Percentiles rank a stretch among this genome's conserved stretches.
Evolutionary conservation across 2,329 filamentous ascomycete species (phyloP).

Genomic region (Dothiorella sarmentorum): DNA sequence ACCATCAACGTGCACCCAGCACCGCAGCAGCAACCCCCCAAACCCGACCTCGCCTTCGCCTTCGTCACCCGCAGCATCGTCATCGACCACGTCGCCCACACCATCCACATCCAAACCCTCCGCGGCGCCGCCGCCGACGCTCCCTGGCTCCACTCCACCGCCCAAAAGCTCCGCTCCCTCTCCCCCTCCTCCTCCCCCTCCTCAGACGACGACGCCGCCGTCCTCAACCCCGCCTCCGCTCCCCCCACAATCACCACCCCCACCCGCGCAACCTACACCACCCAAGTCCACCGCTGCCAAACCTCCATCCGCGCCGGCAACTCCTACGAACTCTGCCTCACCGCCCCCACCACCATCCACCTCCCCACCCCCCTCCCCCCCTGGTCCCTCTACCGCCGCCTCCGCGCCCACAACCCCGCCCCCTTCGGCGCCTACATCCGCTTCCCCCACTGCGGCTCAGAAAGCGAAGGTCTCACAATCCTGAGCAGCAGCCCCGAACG

Average conservation of each 20-base stretch:
- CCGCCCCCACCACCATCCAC: slow-evolving; percentile 66
- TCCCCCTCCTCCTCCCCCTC: background rate
- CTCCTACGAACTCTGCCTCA: slow-evolving; percentile 83
- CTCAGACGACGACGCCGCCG: background rate
- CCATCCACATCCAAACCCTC: slow-evolving; percentile 67
- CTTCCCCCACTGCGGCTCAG: slow-evolving; percentile 48
- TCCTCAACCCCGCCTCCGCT: background rate
- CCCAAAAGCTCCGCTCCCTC: background rate
- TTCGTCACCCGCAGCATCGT: slow-evolving; percentile 77
- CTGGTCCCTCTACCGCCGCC: slow-evolving; percentile 70
- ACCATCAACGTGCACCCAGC: slow-evolving; percentile 50
- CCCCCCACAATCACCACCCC: background rate
- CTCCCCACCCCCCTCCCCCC: slow-evolving; percentile 33
- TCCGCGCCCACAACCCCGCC: slow-evolving; percentile 71
- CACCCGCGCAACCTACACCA: background rate
- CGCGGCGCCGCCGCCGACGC: slow-evolving; percentile 40
- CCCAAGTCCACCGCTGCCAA: slow-evolving; percentile 53
- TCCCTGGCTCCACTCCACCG: slow-evolving; percentile 48
- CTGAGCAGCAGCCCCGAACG: slow-evolving; percentile 85
- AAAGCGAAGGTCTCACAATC: slow-evolving; percentile 62
- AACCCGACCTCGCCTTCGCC: slow-evolving; percentile 70
- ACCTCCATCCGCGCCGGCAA: slow-evolving; percentile 70
- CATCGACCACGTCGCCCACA: slow-evolving; percentile 64
- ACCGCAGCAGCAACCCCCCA: slow-evolving; percentile 18
- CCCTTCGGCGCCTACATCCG: slow-evolving; percentile 81